Evolutionary conservation across 169 alveolate species (phyloP), one percentile per base, ranked within the genome.

Genomic region (Eimeria maxima): DNA sequence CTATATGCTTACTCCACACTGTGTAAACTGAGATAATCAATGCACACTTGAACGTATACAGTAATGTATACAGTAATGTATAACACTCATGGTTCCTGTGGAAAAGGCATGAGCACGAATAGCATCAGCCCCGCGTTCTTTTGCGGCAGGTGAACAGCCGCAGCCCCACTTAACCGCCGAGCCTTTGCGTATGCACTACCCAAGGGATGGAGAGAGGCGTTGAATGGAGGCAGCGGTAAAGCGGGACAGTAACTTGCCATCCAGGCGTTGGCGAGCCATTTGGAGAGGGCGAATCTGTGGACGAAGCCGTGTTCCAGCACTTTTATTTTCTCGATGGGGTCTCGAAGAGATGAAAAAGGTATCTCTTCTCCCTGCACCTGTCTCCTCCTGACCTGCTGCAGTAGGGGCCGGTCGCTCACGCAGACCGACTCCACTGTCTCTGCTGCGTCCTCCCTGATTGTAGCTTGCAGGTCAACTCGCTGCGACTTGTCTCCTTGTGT

Each of bases 181-280:
- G n/a, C n/a, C n/a, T n/a, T n/a, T n/a, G n/a, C n/a, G n/a, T n/a
- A n/a, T n/a, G n/a, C n/a, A n/a, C n/a, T n/a, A n/a, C n/a, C 10
- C 67, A 57, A 14, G 67, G 22, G 67, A 57, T 24, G 18, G 24
- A 7, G 18, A 8, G 4, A 57, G 18, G 22, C 4, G 22, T 5
- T 13, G 67, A 57, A 5, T 8, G 67, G 67, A 57, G 67, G 18
- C 67, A 57, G 67, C 7, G 18, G 3, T 57, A 57, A 57, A 29
- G 27, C 47, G 45, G 18, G 80, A 33, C 80, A 24, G 45, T 8
- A 33, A 27, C 87, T 7, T 33, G 22, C 87, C 87, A 33, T 33
- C 87, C 87, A 76, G 27, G 87, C 60, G 10, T 76, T 14, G 18
- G 87, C 87, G 33, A 76, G 87, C 87, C 87, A 76, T n/a, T 22